phyloP scores from a whole-genome alignment of 495 filamentous ascomycete species.

The Acidiella bohemica region DNA sequence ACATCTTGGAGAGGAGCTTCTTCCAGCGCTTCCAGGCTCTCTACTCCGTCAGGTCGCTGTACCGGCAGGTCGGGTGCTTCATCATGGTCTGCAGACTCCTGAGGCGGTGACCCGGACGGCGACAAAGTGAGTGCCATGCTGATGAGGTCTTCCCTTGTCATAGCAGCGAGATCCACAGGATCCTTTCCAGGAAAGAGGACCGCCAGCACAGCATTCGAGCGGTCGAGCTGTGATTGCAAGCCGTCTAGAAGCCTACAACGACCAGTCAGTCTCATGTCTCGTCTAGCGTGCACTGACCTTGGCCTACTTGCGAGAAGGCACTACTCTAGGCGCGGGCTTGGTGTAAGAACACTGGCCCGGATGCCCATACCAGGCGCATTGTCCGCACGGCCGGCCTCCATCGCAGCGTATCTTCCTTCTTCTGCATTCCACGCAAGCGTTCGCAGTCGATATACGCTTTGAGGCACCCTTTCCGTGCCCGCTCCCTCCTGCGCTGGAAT shows the following conservation, averaged over 20 bases:
- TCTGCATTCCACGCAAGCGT: slow-evolving; percentile 17
- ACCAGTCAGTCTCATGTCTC: background rate
- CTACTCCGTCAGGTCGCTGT: slow-evolving; percentile 24
- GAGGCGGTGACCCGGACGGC: slow-evolving; percentile 30
- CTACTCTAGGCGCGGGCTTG: slow-evolving; percentile 26
- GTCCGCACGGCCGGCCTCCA: slow-evolving; percentile 12
- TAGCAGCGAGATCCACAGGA: slow-evolving; percentile 31
- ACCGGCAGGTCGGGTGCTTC: background rate
- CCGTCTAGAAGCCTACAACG: slow-evolving; percentile 23
- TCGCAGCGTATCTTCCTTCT: slow-evolving; percentile 20
- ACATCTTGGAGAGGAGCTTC: slow-evolving; percentile 27
- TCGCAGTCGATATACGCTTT: slow-evolving; percentile 12
- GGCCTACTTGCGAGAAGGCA: slow-evolving; percentile 27
- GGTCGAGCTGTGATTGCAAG: slow-evolving; percentile 23
- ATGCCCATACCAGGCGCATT: slow-evolving; percentile 27
- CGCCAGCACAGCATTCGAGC: slow-evolving; percentile 27
- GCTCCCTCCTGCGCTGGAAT: background rate
- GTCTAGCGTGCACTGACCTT: background rate
- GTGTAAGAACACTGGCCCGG: slow-evolving; percentile 26
- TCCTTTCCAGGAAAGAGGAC: slow-evolving; percentile 37
- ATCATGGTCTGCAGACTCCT: slow-evolving; percentile 25
- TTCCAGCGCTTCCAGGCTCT: slow-evolving; percentile 29
- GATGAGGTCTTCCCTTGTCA: slow-evolving; percentile 39
- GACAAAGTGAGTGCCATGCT: slow-evolving; percentile 29
- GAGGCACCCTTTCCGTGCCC: background rate